A percentile compares a stretch with the other conserved stretches of the same genome.
These are phyloP conservation scores for Leishmania guyanensis DNA, from an alignment of 208 protist genomes.

Conservation along the genomic window DNA sequence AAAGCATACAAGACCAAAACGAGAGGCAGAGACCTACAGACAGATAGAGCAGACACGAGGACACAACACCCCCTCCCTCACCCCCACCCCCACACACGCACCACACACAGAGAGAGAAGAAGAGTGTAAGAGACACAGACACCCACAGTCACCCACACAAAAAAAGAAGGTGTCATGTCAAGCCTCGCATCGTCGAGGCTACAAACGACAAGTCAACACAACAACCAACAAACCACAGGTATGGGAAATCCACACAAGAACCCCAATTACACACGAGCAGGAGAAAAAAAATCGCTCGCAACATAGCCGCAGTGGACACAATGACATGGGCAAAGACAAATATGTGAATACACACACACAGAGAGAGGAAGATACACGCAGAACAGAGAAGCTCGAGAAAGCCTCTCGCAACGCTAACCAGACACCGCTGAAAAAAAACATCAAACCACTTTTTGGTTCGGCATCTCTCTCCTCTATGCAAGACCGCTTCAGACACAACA, in stretches of 20 bases:
- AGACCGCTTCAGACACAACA: too few relatives aligned
- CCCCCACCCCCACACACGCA: background rate
- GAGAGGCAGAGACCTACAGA: background rate
- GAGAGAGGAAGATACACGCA: background rate
- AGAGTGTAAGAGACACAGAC: background rate
- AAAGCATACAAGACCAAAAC: background rate
- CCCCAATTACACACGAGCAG: background rate
- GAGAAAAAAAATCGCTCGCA: background rate
- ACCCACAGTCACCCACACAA: background rate
- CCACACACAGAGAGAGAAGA: background rate
- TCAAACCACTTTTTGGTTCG: background rate
- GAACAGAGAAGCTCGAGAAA: background rate
- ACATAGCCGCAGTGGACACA: background rate
- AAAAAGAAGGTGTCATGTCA: background rate
- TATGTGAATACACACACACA: background rate
- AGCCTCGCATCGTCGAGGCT: background rate
- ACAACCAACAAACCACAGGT: background rate
- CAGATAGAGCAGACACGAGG: background rate
- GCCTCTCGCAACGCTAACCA: background rate
- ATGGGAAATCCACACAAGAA: background rate
- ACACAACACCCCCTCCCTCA: background rate
- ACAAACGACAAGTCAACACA: background rate
- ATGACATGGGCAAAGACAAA: background rate
- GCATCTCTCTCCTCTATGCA: background rate
- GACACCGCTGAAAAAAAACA: constrained; percentile 11